phyloP scores from a whole-genome alignment of 306 rosid genomes.

The Quercus gilva region DNA sequence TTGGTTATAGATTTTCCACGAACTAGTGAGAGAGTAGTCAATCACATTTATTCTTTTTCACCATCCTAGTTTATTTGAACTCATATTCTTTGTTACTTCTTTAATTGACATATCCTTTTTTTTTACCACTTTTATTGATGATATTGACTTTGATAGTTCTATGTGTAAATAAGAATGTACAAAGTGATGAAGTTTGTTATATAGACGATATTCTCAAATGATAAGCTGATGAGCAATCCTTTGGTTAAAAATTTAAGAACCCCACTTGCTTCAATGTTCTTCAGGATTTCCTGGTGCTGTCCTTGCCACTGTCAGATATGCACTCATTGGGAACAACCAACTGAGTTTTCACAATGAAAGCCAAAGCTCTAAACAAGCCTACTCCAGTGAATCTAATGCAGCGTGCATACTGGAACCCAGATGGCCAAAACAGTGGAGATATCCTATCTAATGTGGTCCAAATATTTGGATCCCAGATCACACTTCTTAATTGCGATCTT shows the following conservation, averaged over 20 bases:
- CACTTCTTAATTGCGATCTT: conserved; percentile 48
- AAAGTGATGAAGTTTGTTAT: neutral
- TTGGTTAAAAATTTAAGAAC: neutral
- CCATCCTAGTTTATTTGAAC: no score
- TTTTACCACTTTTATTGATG: no score
- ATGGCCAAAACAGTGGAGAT: conserved; percentile 70
- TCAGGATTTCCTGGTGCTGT: conserved; percentile 94
- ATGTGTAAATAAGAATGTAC: neutral
- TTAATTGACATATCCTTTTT: no score
- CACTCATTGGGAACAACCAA: conserved; percentile 35
- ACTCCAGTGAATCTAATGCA: conserved; percentile 82
- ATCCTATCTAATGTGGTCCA: conserved; percentile 56
- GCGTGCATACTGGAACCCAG: conserved; percentile 81
- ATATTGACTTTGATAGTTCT: neutral
- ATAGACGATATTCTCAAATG: neutral
- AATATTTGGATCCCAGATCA: conserved; percentile 65
- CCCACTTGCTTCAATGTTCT: neutral
- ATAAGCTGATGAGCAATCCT: neutral
- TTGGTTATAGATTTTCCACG: no score
- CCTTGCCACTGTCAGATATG: conserved; percentile 49
- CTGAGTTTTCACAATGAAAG: conserved; percentile 52
- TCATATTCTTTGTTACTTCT: no score
- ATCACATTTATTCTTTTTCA: no score
- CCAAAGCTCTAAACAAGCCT: conserved; percentile 70
- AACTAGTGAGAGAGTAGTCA: no score